Evolutionary conservation across 257 asterid species (phyloP), one percentile per base, ranked within the genome.

Genomic region (Echites panduratus): DNA sequence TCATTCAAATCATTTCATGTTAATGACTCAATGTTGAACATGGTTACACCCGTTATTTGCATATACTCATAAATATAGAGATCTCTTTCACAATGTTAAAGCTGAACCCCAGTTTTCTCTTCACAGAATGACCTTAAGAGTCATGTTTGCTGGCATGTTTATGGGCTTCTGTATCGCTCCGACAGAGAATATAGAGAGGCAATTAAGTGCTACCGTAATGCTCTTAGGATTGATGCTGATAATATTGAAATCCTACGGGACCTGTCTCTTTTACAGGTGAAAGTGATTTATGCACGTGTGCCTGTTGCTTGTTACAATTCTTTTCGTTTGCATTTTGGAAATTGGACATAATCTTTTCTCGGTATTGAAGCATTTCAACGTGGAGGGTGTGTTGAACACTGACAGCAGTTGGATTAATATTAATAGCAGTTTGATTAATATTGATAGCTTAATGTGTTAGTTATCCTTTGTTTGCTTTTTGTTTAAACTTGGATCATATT

Each of bases 61-160:
- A 56, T 56, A 56, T 22, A 14, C 29, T 11, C 14, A 56, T 56
- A 8, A 48, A 1, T 56, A n/a, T 13, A 22, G 29, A 22, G 12
- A 38, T 64, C 35, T 56, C 62, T 9, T 53, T 63, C 19, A 17
- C 69, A 19, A 64, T 38, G 49, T 13, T 47, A 78, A 73, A 57
- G 71, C 73, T 75, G 70, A 65, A 72, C 80, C 66, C 72, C 75
- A 50, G 70, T 76, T 77, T 32, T 78, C 62, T 58, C 66, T 83
- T 75, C 87, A 90, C 96, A 95, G 99, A 95, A 95, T 92, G 97
- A 95, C 82, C 93, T 95, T 45, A 95, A 95, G 87, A 95, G 99
- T 82, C 99, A 95, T 83, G 95, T 95, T 70, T 95, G 99, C 84
- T 95, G 99, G 99, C 99, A 95, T 78, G 99, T 95, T 50, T 95